Conservation (phyloP, 805 yeast genomes). For the Kazachstania taianensis region DNA sequence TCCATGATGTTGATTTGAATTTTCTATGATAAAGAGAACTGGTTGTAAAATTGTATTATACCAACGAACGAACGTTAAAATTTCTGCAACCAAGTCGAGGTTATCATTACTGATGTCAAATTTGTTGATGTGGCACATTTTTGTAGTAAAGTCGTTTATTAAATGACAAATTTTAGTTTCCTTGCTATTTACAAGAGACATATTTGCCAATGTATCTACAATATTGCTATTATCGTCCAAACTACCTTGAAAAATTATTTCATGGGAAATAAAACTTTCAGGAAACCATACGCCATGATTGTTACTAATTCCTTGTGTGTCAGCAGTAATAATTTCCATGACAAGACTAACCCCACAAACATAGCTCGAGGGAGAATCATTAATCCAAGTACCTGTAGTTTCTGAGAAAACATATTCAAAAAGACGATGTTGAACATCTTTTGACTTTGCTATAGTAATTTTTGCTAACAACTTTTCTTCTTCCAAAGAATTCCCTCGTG, state of each 20-base stretch:
- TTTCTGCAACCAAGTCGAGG: slow-evolving; percentile 18
- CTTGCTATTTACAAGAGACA: neutral
- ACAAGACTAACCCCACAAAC: slow-evolving; percentile 21
- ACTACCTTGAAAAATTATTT: slow-evolving; percentile 1
- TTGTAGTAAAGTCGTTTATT: slow-evolving; percentile 24
- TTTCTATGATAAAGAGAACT: neutral
- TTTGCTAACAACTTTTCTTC: slow-evolving; percentile 13
- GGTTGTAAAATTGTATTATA: slow-evolving; percentile 11
- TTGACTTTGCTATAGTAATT: slow-evolving; percentile 17
- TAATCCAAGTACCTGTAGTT: slow-evolving; percentile 19
- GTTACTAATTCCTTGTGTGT: too few relatives aligned
- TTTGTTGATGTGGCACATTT: slow-evolving; percentile 14
- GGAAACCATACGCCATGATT: slow-evolving; percentile 18
- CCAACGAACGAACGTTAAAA: slow-evolving; percentile 27
- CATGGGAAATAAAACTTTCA: slow-evolving; percentile 1
- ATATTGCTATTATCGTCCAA: slow-evolving; percentile 15
- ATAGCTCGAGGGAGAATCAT: slow-evolving; percentile 21
- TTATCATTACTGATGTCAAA: slow-evolving; percentile 26
- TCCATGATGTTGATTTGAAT: neutral
- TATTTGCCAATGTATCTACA: slow-evolving; percentile 18
- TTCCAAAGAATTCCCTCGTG: slow-evolving; percentile 1
- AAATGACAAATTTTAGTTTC: slow-evolving; percentile 4
- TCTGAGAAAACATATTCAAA: slow-evolving; percentile 22
- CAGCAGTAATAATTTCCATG: slow-evolving; percentile 22
- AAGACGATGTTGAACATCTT: slow-evolving; percentile 16